A percentile compares a stretch with the other conserved stretches of the same genome.
These are phyloP conservation scores for Xerocomus nothofagi DNA, from an alignment of 1,284 basidiomycete species.

Conservation along the genomic window DNA sequence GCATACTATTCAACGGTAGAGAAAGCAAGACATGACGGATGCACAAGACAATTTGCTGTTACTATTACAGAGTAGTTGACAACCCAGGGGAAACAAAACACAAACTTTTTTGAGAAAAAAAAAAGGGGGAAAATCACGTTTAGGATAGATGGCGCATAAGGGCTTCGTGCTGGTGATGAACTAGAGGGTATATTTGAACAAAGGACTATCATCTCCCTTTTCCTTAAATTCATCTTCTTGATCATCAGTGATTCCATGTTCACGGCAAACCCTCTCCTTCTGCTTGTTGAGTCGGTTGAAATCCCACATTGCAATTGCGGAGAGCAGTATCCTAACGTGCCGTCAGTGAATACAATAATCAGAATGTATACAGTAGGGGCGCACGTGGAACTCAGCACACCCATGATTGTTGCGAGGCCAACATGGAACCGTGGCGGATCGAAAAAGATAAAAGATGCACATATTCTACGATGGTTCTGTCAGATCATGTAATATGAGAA, in stretches of 20 bases:
- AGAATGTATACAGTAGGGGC: slow-evolving; percentile 5
- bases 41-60: too few relatives aligned
- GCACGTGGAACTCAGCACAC: slow-evolving; percentile 25
- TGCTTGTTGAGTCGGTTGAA: slow-evolving; percentile 40
- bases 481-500: background rate
- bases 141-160: background rate
- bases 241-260: slow-evolving; percentile 39
- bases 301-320: slow-evolving; percentile 38
- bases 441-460: slow-evolving; percentile 45
- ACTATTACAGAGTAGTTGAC: too few relatives aligned
- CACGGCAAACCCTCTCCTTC: slow-evolving; percentile 40
- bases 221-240: slow-evolving; percentile 39
- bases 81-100: background rate
- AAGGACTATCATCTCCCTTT: slow-evolving; percentile 47
- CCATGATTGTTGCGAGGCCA: slow-evolving; percentile 48
- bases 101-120: background rate
- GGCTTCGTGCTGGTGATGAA: background rate
- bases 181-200: slow-evolving; percentile 42
- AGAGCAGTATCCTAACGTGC: slow-evolving; percentile 24
- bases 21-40: too few relatives aligned
- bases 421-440: slow-evolving; percentile 47
- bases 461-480: slow-evolving; percentile 33
- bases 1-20: too few relatives aligned
- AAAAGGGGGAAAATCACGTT: background rate
- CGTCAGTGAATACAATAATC: background rate